phyloP scores from a whole-genome alignment of 768 basidiomycete species.

The Hypsizygus marmoreus region DNA sequence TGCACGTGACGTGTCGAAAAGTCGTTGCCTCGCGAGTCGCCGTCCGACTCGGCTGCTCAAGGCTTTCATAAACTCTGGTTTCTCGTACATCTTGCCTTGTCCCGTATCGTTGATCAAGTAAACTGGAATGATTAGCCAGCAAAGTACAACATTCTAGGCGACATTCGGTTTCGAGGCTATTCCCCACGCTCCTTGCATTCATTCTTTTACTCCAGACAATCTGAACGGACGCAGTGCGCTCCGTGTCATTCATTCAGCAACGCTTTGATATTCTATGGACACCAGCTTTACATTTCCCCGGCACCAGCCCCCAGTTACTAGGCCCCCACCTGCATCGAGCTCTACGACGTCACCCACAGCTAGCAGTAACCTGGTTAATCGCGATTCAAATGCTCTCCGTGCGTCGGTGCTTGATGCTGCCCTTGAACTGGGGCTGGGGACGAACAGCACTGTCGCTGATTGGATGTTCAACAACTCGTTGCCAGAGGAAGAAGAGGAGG shows the following conservation, averaged over 20 bases:
- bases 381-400: conserved; percentile 61
- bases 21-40: too few relatives aligned
- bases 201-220: conserved; percentile 1
- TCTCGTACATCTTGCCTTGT: too few relatives aligned
- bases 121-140: too few relatives aligned
- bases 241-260: conserved; percentile 2
- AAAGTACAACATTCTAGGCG: too few relatives aligned
- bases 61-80: too few relatives aligned
- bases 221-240: conserved; percentile 15
- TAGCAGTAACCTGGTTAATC: conserved; percentile 23
- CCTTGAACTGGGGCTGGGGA: conserved; percentile 64
- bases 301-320: conserved; percentile 22
- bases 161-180: too few relatives aligned
- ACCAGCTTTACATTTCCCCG: conserved; percentile 34
- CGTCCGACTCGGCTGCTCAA: too few relatives aligned
- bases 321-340: conserved; percentile 19
- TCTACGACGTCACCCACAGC: conserved; percentile 11
- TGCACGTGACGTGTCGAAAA: too few relatives aligned
- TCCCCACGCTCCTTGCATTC: conserved; percentile 5
- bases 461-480: conserved; percentile 73
- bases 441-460: conserved; percentile 58
- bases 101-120: too few relatives aligned
- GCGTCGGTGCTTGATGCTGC: conserved; percentile 78
- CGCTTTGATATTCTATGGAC: conserved; percentile 28
- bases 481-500: conserved; percentile 58